phyloP scores from a whole-genome alignment of 352 stramenopile genomes.

The Globisporangium megalacanthum region DNA sequence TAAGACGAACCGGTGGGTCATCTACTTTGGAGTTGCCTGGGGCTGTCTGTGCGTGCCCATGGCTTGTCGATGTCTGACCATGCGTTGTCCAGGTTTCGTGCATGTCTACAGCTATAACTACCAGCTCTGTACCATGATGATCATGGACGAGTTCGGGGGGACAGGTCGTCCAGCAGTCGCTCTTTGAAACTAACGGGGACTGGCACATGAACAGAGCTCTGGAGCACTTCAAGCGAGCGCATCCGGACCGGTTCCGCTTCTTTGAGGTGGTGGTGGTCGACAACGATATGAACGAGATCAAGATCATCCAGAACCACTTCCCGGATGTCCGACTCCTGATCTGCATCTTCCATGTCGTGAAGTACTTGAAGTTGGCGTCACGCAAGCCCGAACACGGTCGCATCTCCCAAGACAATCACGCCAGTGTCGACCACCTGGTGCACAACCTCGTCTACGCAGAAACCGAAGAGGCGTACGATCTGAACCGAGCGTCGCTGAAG shows the following conservation, averaged over 20 bases:
- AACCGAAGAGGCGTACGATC: no score
- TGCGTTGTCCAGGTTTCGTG: not conserved
- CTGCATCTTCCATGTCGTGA: slow-evolving; percentile 24
- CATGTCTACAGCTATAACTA: slow-evolving; percentile 17
- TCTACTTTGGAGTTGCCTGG: no score
- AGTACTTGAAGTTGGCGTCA: slow-evolving; percentile 9
- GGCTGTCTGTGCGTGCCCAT: no score
- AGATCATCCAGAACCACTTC: slow-evolving; percentile 12
- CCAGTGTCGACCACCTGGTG: slow-evolving; percentile 2
- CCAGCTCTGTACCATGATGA: slow-evolving; percentile 17
- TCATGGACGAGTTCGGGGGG: slow-evolving; percentile 17
- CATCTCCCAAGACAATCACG: slow-evolving; percentile 3
- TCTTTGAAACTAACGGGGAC: slow-evolving; percentile 14
- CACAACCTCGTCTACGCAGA: slow-evolving; percentile 13
- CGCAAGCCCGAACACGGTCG: slow-evolving; percentile 14
- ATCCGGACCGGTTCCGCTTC: slow-evolving; percentile 5
- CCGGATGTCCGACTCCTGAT: slow-evolving; percentile 13
- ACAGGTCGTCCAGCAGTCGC: slow-evolving; percentile 11
- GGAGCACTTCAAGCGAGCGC: slow-evolving; percentile 11
- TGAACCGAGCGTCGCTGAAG: not conserved
- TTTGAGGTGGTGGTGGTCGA: slow-evolving; percentile 20
- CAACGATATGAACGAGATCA: slow-evolving; percentile 27
- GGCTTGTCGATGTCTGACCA: not conserved
- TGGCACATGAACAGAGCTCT: slow-evolving; percentile 18
- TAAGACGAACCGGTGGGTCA: slow-evolving; percentile 14